A percentile compares a stretch with the other conserved stretches of the same genome.
Evolutionary conservation across 2,329 filamentous ascomycete species (phyloP).

Genomic region (Talaromyces verruculosus): DNA sequence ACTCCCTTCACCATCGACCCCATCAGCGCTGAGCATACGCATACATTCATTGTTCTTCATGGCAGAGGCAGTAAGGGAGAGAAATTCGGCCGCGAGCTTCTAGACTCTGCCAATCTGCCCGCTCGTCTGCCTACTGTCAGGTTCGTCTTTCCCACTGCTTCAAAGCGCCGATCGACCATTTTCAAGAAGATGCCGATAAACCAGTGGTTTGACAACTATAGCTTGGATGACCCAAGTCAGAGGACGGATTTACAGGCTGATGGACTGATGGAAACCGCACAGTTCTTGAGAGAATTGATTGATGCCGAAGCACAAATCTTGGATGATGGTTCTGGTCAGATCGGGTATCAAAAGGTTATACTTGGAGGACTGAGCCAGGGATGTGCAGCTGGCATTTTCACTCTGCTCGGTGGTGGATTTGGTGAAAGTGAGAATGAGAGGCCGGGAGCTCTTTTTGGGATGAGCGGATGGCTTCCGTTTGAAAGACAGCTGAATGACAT

Average conservation of each 20-base stretch:
- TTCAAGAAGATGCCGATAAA: neutral
- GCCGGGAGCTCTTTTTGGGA: conserved; percentile 49
- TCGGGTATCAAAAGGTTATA: conserved; percentile 43
- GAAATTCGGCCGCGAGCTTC: conserved; percentile 37
- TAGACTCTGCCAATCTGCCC: conserved; percentile 27
- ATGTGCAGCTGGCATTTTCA: conserved; percentile 49
- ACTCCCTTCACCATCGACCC: conserved; percentile 25
- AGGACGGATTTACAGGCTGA: neutral
- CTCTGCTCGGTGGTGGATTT: conserved; percentile 43
- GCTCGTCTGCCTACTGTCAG: neutral
- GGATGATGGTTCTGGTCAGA: neutral
- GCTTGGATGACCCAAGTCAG: neutral
- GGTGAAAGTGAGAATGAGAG: conserved; percentile 11
- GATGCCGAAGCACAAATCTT: neutral
- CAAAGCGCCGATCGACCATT: neutral
- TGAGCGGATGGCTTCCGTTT: conserved; percentile 51
- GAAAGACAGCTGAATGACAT: conserved; percentile 33
- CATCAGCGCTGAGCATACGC: conserved; percentile 29
- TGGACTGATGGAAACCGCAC: neutral
- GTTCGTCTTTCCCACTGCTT: neutral
- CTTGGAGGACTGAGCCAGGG: conserved; percentile 57
- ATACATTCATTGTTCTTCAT: conserved; percentile 46
- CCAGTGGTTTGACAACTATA: neutral
- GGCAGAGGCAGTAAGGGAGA: conserved; percentile 40
- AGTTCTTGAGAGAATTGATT: neutral